Percentiles rank a stretch among this genome's conserved stretches.
Conservation (phyloP, 192 early-diverging fungal species). For the Umbelopsis sp. region DNA sequence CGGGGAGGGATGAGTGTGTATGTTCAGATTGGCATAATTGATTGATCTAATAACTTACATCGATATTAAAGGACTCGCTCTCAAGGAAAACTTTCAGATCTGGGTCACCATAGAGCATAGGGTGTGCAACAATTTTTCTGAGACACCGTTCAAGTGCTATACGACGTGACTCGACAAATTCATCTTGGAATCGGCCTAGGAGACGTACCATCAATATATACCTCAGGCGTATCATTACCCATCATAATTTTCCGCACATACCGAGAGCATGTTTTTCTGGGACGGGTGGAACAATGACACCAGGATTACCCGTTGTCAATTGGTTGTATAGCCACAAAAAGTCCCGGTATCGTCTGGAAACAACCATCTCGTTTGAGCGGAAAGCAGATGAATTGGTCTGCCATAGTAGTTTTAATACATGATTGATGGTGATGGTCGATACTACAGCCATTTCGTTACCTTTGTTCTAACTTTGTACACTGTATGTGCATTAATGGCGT, state of each 20-base stretch:
- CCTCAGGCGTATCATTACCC: not conserved
- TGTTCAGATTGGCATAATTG: not conserved
- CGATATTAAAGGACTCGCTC: constrained; percentile 80
- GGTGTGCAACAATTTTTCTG: constrained; percentile 77
- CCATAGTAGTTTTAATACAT: not conserved
- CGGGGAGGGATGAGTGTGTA: not conserved
- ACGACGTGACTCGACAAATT: constrained; percentile 90
- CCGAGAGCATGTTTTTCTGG: constrained; percentile 93
- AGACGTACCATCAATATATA: not conserved
- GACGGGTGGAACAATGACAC: constrained; percentile 89
- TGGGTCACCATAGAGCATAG: constrained; percentile 78
- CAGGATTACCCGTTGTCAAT: constrained; percentile 76
- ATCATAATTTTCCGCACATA: constrained; percentile 20
- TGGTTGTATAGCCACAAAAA: constrained; percentile 93
- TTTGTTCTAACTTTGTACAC: constrained; percentile 85
- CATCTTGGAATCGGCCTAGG: constrained; percentile 87
- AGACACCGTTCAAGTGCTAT: constrained; percentile 84
- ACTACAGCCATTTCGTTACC: constrained; percentile 33
- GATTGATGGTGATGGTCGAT: not conserved
- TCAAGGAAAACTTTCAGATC: constrained; percentile 88
- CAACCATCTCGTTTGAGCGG: constrained; percentile 74
- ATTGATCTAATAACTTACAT: constrained; percentile 37
- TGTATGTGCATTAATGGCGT: constrained; percentile 84
- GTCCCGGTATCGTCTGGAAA: constrained; percentile 88
- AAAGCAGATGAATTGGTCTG: constrained; percentile 81